phyloP scores from a whole-genome alignment of 2,329 filamentous ascomycete genomes.

The Cladosporium oxysporum region DNA sequence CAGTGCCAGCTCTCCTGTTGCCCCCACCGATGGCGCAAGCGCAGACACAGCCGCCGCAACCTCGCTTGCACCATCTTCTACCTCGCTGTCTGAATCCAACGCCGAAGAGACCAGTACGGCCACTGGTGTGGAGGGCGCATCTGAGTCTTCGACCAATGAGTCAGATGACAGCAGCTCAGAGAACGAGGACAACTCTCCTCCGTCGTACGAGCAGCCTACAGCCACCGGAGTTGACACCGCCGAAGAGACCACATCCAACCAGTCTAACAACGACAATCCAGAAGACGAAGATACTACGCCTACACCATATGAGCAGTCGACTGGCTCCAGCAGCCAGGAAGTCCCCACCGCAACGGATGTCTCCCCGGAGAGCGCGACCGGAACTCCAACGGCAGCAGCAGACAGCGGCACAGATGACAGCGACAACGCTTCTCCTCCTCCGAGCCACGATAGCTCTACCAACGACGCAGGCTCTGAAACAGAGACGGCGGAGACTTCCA shows the following conservation, averaged over 20 bases:
- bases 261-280: not conserved
- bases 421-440: not conserved
- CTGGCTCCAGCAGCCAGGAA: not conserved
- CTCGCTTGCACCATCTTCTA: not conserved
- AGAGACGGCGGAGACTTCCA: not conserved
- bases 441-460: not conserved
- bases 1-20: not conserved
- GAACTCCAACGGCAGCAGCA: not conserved
- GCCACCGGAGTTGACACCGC: not conserved
- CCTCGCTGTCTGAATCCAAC: not conserved
- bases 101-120: not conserved
- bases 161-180: not conserved
- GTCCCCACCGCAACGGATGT: not conserved
- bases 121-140: not conserved
- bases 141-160: not conserved
- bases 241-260: not conserved
- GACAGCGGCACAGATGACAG: not conserved
- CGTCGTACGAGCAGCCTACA: not conserved
- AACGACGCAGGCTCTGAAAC: not conserved
- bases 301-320: not conserved
- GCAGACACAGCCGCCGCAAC: slow-evolving; percentile 55
- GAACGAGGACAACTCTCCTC: not conserved
- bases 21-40: not conserved
- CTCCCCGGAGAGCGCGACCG: not conserved
- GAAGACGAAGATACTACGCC: not conserved